These are phyloP conservation scores for Aspergillus latus DNA, from an alignment of 2,329 filamentous ascomycete species.

Conservation along the genomic window DNA sequence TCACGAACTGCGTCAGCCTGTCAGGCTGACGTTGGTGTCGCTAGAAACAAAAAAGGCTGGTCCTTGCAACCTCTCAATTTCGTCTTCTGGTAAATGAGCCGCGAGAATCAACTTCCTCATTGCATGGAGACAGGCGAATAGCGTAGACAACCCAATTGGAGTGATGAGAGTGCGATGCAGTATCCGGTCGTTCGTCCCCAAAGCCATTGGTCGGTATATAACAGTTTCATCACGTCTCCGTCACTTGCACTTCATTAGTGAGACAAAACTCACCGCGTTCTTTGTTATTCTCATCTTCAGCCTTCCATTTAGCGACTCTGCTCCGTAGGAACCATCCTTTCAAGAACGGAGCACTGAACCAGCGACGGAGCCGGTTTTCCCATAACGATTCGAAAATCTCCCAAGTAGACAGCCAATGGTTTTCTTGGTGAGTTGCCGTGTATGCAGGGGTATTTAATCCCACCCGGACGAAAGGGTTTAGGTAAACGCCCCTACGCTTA, in stretches of 20 bases:
- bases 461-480: constrained; percentile 43
- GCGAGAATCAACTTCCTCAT: too few relatives aligned
- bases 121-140: too few relatives aligned
- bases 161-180: too few relatives aligned
- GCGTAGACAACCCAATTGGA: too few relatives aligned
- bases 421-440: constrained; percentile 44
- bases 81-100: too few relatives aligned
- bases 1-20: too few relatives aligned
- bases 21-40: too few relatives aligned
- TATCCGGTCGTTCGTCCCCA: too few relatives aligned
- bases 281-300: neutral
- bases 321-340: constrained; percentile 30
- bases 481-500: constrained; percentile 32
- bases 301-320: constrained; percentile 42
- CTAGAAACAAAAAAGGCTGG: too few relatives aligned
- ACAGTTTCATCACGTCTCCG: too few relatives aligned
- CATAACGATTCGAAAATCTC: constrained; percentile 58
- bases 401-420: constrained; percentile 46
- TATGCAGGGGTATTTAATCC: constrained; percentile 36
- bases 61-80: too few relatives aligned
- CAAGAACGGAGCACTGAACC: constrained; percentile 28
- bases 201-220: too few relatives aligned
- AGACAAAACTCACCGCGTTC: constrained; percentile 55
- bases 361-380: constrained; percentile 55
- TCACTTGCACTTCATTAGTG: constrained; percentile 53